Evolutionary conservation across 768 basidiomycete genomes (phyloP).

Genomic region (Polyporus arcularius): DNA sequence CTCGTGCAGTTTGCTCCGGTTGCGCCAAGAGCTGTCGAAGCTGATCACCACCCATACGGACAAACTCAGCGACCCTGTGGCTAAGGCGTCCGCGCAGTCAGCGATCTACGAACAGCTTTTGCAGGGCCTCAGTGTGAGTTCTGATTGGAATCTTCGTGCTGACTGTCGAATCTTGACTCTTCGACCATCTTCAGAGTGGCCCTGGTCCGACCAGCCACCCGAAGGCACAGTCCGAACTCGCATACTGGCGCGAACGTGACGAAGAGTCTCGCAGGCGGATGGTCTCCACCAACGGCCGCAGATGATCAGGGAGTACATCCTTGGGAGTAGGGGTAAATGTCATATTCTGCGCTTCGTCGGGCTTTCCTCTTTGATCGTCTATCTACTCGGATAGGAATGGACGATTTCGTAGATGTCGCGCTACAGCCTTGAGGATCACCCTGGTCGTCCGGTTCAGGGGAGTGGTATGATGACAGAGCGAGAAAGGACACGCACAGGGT

Average conservation of each 20-base stretch:
- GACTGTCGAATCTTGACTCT: no score
- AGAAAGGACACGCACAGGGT: no score
- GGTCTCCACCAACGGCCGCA: conserved; percentile 19
- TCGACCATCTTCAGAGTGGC: conserved; percentile 47
- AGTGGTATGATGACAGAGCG: no score
- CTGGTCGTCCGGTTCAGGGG: no score
- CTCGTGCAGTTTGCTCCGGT: conserved; percentile 65
- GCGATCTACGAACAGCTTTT: conserved; percentile 77
- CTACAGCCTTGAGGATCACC: no score
- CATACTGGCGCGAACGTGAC: conserved; percentile 84
- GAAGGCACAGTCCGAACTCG: conserved; percentile 83
- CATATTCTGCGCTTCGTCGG: no score
- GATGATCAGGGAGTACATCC: neutral
- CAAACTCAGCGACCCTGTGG: conserved; percentile 59
- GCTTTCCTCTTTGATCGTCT: no score
- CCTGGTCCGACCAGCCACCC: conserved; percentile 75
- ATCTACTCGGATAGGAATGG: no score
- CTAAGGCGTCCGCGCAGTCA: conserved; percentile 68
- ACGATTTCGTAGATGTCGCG: no score
- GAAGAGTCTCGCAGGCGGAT: conserved; percentile 64
- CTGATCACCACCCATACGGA: conserved; percentile 73
- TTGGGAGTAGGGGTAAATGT: no score
- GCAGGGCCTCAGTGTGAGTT: conserved; percentile 72
- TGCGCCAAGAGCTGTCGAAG: conserved; percentile 81
- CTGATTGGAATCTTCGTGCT: neutral